Conservation (phyloP, 2,329 filamentous ascomycete genomes). For the Cercospora berteroae region DNA sequence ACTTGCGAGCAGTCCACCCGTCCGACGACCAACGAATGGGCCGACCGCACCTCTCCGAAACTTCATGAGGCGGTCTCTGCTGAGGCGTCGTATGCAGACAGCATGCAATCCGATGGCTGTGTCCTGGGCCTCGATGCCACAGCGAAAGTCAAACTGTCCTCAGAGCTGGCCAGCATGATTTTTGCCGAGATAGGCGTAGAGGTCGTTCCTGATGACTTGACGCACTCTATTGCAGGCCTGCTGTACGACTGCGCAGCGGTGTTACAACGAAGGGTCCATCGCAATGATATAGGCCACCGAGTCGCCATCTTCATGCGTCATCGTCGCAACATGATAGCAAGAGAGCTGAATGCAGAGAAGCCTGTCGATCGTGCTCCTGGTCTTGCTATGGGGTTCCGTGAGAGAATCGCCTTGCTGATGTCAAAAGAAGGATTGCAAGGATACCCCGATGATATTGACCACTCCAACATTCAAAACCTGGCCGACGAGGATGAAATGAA, state of each 20-base stretch:
- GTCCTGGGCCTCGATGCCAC: neutral
- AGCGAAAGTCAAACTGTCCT: neutral
- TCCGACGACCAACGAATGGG: no score
- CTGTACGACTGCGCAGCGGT: neutral
- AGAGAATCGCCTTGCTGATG: neutral
- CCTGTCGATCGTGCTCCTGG: neutral
- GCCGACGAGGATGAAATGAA: neutral
- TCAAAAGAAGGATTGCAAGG: neutral
- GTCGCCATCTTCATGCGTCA: neutral
- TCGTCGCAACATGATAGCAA: neutral
- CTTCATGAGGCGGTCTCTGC: no score
- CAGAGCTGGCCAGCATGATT: neutral
- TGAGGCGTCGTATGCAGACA: neutral
- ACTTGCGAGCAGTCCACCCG: no score
- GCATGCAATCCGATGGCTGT: neutral
- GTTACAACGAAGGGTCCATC: neutral
- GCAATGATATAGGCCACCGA: neutral
- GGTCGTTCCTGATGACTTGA: neutral
- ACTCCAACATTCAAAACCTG: neutral
- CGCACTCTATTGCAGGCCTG: neutral
- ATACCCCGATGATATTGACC: neutral
- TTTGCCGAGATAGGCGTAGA: neutral
- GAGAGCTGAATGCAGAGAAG: neutral
- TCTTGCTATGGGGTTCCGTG: neutral
- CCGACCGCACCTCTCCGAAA: no score